Base-by-base conservation (phyloP, 2,329 filamentous ascomycete genomes). In the Fusarium torulosum region DNA sequence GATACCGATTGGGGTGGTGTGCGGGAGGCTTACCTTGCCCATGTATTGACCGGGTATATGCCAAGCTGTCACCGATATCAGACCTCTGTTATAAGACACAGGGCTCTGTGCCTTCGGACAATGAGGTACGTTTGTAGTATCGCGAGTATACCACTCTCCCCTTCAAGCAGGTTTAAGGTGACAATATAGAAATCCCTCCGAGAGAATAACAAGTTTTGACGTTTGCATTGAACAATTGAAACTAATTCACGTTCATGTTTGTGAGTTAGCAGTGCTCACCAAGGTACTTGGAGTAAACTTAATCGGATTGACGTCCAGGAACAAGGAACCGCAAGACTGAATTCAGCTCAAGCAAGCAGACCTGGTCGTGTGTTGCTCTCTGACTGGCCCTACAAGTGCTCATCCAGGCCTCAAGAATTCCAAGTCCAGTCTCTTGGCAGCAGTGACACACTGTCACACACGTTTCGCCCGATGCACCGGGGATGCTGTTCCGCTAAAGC, bases 321-420 rank as follows among this genome's bases (percentile, higher is more conserved):
- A 62, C 62, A 69, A 63, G 61, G 62, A 59, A 69, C 53, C 41
- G 52, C 52, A 54, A 50, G 61, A 38, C 52, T 55, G 61, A 38
- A 52, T 58, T 60, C 60, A 66, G 62, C 53, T 59, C 55, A 56
- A 53, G 41, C 57, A 67, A 41, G 51, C 45, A 49, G 42, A n/a
- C 62, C 65, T 49, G 62, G 71, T 56, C 71, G 71, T 73, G 69
- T 73, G 71, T 73, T 73, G 62, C 58, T 49, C 54, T 49, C 59
- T 71, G 38, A 73, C 23, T 73, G 69, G 71, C 35, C 46, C 42
- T 46, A 38, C 13, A 46, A 47, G 35, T 53, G 53, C 33, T 44
- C 29, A 50, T 38, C 38, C 51, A 60, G 45, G 42, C 27, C 37
- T 33, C 47, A 40, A 35, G 53, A 21, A 20, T 53, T 33, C 10